Percentiles rank a stretch among this genome's conserved stretches.
These are phyloP conservation scores for Sphagnum fallax DNA, from an alignment of 228 moss, liverwort and hornwort species.

Conservation along the genomic window DNA sequence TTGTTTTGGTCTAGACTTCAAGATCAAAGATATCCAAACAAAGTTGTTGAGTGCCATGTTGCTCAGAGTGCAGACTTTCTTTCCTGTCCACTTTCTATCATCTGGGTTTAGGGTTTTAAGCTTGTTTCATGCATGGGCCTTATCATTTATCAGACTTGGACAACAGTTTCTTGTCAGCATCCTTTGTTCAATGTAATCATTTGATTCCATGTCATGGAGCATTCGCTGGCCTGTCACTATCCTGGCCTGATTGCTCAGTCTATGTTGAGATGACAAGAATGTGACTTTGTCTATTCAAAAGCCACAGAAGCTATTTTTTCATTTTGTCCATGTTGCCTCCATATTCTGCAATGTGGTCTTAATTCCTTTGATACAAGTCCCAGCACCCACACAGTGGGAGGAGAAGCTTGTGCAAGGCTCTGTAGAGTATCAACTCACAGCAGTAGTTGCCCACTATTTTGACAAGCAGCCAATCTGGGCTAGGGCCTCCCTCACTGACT, in stretches of 20 bases:
- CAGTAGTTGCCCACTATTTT: conserved; percentile 60
- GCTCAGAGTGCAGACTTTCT: background rate
- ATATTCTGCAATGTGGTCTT: background rate
- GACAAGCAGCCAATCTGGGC: conserved; percentile 93
- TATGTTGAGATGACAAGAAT: no score
- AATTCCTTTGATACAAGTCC: conserved; percentile 48
- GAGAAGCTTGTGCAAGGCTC: conserved; percentile 51
- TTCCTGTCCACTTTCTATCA: background rate
- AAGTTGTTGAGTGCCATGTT: background rate
- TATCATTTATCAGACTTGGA: no score
- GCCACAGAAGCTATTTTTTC: no score
- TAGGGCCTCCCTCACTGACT: conserved; percentile 67
- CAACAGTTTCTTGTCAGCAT: no score
- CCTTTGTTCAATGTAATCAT: no score
- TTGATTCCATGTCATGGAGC: no score
- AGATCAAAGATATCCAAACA: conserved; percentile 72
- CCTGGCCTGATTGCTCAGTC: no score
- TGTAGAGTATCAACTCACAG: conserved; percentile 59
- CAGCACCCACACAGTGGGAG: conserved; percentile 65
- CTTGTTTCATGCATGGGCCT: no score
- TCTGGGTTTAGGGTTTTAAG: no score
- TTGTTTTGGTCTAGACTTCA: conserved; percentile 93
- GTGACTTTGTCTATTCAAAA: no score
- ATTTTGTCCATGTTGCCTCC: no score
- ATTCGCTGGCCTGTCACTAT: no score